phyloP scores from a whole-genome alignment of 768 basidiomycete species.

The Inosperma sp. region DNA sequence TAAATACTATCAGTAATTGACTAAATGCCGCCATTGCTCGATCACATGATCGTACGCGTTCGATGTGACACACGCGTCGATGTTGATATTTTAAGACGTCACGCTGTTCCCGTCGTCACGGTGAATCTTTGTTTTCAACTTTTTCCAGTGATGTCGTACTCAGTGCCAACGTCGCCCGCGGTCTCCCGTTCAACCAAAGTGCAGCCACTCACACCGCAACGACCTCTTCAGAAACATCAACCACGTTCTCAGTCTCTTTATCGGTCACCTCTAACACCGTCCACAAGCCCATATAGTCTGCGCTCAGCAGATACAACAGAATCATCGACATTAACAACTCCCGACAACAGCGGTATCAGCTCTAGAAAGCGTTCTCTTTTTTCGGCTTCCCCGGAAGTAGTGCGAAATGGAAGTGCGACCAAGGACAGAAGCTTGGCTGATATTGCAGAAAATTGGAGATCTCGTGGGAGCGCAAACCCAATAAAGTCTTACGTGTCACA shows the following conservation, averaged over 20 bases:
- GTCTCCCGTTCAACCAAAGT: slow-evolving; percentile 38
- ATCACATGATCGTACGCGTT: slow-evolving; percentile 16
- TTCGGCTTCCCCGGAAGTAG: slow-evolving; percentile 43
- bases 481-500: slow-evolving; percentile 53
- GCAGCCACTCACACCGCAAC: slow-evolving; percentile 63
- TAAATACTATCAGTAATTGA: too few relatives aligned
- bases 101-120: slow-evolving; percentile 23
- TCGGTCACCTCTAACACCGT: slow-evolving; percentile 60
- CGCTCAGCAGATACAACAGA: slow-evolving; percentile 55
- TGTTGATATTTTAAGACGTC: slow-evolving; percentile 17
- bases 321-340: slow-evolving; percentile 56
- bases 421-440: slow-evolving; percentile 52
- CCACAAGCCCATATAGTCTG: slow-evolving; percentile 60
- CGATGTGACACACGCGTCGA: slow-evolving; percentile 26
- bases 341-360: slow-evolving; percentile 41
- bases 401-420: slow-evolving; percentile 22
- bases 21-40: too few relatives aligned
- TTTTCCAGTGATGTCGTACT: slow-evolving; percentile 32
- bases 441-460: slow-evolving; percentile 67
- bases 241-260: slow-evolving; percentile 43
- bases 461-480: slow-evolving; percentile 64
- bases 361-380: slow-evolving; percentile 38
- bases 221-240: slow-evolving; percentile 46
- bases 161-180: slow-evolving; percentile 46
- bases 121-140: slow-evolving; percentile 20